Percentiles rank a stretch among this genome's conserved stretches.
Conservation (phyloP, 192 early-diverging fungal species). For the Umbelopsis sp. region DNA sequence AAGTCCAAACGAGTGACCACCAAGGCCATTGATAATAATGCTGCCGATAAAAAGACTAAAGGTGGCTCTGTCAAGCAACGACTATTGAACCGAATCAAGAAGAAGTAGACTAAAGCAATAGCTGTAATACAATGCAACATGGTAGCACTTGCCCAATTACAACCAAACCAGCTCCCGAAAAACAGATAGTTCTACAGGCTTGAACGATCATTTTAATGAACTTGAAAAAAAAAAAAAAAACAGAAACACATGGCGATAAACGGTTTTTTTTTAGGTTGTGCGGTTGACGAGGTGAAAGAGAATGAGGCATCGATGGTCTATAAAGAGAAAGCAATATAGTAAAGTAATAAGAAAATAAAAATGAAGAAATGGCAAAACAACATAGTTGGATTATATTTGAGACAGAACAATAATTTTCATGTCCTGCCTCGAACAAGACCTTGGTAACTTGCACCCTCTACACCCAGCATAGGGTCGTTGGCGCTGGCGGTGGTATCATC, state of each 20-base stretch:
- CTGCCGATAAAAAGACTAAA: background rate
- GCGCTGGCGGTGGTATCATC: background rate
- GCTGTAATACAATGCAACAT: too few species aligned
- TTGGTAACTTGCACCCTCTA: slow-evolving; percentile 1
- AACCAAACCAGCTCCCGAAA: too few species aligned
- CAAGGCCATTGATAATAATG: background rate
- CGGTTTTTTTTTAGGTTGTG: background rate
- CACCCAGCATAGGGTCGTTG: slow-evolving; percentile 5
- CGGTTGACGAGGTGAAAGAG: background rate
- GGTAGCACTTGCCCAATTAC: too few species aligned
- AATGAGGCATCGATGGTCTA: background rate
- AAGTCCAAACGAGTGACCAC: background rate
- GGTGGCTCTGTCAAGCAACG: slow-evolving; percentile 30
- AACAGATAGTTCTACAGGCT: too few species aligned
- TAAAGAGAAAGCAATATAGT: slow-evolving; percentile 1
- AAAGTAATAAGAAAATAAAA: slow-evolving; percentile 13
- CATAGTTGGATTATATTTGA: background rate
- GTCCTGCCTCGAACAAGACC: background rate
- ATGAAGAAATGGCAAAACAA: background rate
- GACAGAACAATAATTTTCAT: background rate
- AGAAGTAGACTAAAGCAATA: background rate
- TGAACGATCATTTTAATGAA: too few species aligned
- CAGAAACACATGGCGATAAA: background rate
- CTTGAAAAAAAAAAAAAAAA: background rate
- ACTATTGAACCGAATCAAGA: slow-evolving; percentile 24